A percentile compares a stretch with the other conserved stretches of the same genome.
Conservation (phyloP, 768 basidiomycete genomes). For the Xerocomus brunneocitrinus region DNA sequence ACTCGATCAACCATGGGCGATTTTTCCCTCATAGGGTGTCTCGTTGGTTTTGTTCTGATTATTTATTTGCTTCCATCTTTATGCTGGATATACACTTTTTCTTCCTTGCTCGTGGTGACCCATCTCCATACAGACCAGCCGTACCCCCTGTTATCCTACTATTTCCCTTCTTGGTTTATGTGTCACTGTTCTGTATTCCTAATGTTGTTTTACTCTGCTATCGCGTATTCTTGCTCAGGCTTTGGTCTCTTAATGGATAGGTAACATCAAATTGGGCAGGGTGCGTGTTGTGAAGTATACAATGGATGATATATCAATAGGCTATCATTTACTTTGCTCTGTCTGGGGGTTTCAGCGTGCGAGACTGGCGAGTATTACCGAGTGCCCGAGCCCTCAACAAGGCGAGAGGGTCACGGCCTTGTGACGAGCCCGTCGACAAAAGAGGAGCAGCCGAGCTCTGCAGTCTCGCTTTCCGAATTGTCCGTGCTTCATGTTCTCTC, state of each 20-base stretch:
- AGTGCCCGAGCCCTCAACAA: constrained; percentile 54
- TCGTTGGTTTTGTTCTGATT: constrained; percentile 29
- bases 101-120: constrained; percentile 25
- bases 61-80: constrained; percentile 40
- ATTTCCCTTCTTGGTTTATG: constrained; percentile 40
- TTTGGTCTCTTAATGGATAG: constrained; percentile 30
- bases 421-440: constrained; percentile 17
- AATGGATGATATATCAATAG: not conserved
- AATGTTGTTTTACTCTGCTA: constrained; percentile 60
- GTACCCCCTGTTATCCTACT: constrained; percentile 34
- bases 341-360: constrained; percentile 23
- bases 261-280: constrained; percentile 11
- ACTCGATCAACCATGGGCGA: constrained; percentile 69
- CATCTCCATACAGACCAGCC: constrained; percentile 8
- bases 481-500: constrained; percentile 40
- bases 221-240: constrained; percentile 42
- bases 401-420: constrained; percentile 30
- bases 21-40: constrained; percentile 40
- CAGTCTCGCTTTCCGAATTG: constrained; percentile 49
- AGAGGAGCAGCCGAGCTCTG: constrained; percentile 25
- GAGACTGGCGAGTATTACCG: constrained; percentile 46
- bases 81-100: constrained; percentile 38
- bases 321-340: constrained; percentile 9
- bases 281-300: constrained; percentile 16
- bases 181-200: constrained; percentile 47